phyloP scores from a whole-genome alignment of 1,139 yeast species.

The Suhomyces chickasaworum region DNA sequence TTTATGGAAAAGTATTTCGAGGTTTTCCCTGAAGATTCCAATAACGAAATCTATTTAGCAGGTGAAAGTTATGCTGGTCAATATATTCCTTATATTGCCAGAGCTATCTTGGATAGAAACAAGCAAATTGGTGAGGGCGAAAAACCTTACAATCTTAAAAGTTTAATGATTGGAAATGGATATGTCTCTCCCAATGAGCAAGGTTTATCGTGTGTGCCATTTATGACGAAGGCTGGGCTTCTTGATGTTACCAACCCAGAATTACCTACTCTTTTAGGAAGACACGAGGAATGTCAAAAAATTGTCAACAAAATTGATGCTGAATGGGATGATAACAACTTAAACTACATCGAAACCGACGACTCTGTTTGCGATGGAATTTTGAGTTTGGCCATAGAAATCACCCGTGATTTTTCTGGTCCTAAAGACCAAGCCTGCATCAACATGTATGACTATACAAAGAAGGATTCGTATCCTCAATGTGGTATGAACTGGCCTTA shows the following conservation, averaged over 20 bases:
- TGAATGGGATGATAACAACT: constrained; percentile 25
- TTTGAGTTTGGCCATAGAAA: constrained; percentile 43
- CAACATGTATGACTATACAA: constrained; percentile 80
- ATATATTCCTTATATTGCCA: constrained; percentile 86
- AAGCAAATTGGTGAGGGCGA: constrained; percentile 23
- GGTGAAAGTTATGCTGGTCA: constrained; percentile 99
- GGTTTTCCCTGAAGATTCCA: constrained; percentile 71
- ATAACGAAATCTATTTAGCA: constrained; percentile 72
- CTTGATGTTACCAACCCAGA: constrained; percentile 43
- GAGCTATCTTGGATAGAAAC: constrained; percentile 56
- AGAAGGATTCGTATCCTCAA: constrained; percentile 72
- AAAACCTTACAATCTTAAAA: constrained; percentile 51
- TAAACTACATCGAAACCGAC: constrained; percentile 33
- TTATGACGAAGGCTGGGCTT: constrained; percentile 59
- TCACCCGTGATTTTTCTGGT: constrained; percentile 32
- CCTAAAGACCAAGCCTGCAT: constrained; percentile 53
- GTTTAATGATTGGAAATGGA: constrained; percentile 88
- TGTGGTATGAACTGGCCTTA: constrained; percentile 98
- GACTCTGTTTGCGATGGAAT: constrained; percentile 51
- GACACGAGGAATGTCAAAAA: constrained; percentile 67
- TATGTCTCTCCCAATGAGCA: constrained; percentile 94
- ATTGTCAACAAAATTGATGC: constrained; percentile 39
- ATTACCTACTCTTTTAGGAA: constrained; percentile 43
- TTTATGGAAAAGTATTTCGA: constrained; percentile 70
- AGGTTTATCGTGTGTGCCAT: constrained; percentile 80